Evolutionary conservation across 1,284 basidiomycete genomes (phyloP), one percentile per base, ranked within the genome.

Genomic region (Peniophora sp.): DNA sequence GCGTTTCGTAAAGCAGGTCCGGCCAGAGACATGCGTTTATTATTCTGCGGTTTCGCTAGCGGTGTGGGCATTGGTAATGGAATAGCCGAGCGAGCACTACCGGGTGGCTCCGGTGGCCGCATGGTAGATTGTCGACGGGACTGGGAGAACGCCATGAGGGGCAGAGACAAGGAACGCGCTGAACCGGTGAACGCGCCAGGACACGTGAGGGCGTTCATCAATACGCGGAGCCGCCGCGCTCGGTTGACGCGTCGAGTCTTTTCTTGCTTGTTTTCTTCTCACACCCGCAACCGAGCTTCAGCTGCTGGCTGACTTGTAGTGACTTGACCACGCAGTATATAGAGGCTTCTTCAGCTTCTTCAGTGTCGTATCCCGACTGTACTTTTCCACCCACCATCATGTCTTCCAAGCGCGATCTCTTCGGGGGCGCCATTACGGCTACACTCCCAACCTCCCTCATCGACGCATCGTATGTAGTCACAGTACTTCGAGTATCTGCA

Each of bases 401-500:
- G 64, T 57, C 61, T 10, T 53, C 55, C 2, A 50, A 25, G 8
- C 59, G 63, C 57, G 60, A 76, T 8, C 72, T 89, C 0, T 89
- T 87, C 65, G 87, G 83, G 11, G 93, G 93, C n/a, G 90, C 92
- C 3, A 92, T 98, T 55, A 77, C 73, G 11, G 74, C 81, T 12
- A 63, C 72, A 25, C 67, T 91, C 0, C 86, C 88, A 2, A 43
- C 61, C 1, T 59, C 69, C 53, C 78, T 92, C 55, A 65, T 91
- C 51, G 95, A 99, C 69, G 92, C 87, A 49, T 92, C 92, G 95
- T 96, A 70, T 59, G 89, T 72, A 32, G 27, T 51, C 45, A 20
- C 22, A 45, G 10, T 48, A 20, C 16, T 9, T 23, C 20, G 48
- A 32, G 45, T n/a, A 16, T 34, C 50, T 16, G 12, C 38, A 50